phyloP scores from a whole-genome alignment of 176 grass and related monocot species.

The Raddia distichophylla region DNA sequence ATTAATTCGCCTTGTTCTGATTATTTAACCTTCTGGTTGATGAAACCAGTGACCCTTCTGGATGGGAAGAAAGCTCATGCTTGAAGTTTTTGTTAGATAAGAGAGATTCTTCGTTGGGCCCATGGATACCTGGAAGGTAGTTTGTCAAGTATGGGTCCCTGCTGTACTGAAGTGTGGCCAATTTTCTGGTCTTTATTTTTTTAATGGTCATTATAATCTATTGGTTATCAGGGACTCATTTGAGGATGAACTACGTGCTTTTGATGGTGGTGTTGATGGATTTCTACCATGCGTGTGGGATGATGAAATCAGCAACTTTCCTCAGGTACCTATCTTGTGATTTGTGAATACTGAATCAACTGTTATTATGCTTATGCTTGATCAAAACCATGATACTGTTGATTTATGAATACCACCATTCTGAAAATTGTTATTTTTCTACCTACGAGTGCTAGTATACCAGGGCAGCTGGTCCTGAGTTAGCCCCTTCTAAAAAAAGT shows the following conservation, averaged over 20 bases:
- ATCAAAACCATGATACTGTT: background rate
- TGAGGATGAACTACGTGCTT: slow-evolving; percentile 96
- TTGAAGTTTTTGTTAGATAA: slow-evolving; percentile 94
- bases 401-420: slow-evolving; percentile 8
- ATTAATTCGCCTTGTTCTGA: slow-evolving; percentile 15
- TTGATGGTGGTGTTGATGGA: slow-evolving; percentile 80
- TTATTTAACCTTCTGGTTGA: slow-evolving; percentile 33
- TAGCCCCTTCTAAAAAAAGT: no score
- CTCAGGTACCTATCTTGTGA: slow-evolving; percentile 70
- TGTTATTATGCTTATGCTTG: slow-evolving; percentile 31
- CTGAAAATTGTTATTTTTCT: slow-evolving; percentile 13
- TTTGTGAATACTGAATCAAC: slow-evolving; percentile 33
- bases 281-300: slow-evolving; percentile 93
- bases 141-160: slow-evolving; percentile 42
- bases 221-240: slow-evolving; percentile 81
- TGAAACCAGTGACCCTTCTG: slow-evolving; percentile 84
- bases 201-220: slow-evolving; percentile 14
- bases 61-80: slow-evolving; percentile 95
- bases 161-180: slow-evolving; percentile 28
- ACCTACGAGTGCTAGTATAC: background rate
- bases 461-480: no score
- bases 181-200: slow-evolving; percentile 23
- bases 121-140: slow-evolving; percentile 98
- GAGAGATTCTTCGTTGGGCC: slow-evolving; percentile 87
- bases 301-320: slow-evolving; percentile 82